A percentile compares a stretch with the other conserved stretches of the same genome.
Conservation (phyloP, 345 rosid species). For the Aquilaria yunnanensis region DNA sequence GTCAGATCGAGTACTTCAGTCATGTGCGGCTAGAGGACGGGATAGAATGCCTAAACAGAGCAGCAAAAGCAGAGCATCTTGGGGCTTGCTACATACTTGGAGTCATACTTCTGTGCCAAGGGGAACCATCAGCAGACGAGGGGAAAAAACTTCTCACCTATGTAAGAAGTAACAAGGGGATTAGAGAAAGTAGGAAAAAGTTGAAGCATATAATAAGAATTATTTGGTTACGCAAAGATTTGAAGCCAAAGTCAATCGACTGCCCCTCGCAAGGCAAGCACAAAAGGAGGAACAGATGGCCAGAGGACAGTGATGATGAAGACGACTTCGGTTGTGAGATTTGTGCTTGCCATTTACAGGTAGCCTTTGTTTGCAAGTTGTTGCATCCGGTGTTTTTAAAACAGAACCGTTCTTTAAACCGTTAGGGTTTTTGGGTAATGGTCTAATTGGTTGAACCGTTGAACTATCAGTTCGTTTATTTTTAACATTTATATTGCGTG, state of each 20-base stretch:
- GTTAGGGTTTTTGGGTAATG: no score
- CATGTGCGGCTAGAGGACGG: slow-evolving; percentile 2
- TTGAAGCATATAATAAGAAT: background rate
- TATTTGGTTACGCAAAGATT: slow-evolving; percentile 6
- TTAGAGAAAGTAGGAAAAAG: slow-evolving; percentile 7
- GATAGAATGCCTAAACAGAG: background rate
- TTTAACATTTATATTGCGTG: no score
- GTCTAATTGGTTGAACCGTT: no score
- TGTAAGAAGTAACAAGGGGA: background rate
- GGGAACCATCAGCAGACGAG: background rate
- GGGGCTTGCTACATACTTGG: slow-evolving; percentile 17
- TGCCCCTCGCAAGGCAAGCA: slow-evolving; percentile 4
- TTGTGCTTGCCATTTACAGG: slow-evolving; percentile 9
- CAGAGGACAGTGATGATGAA: background rate
- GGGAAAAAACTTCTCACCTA: slow-evolving; percentile 1
- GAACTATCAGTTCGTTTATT: no score
- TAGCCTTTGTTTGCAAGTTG: slow-evolving; percentile 4
- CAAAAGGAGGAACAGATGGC: slow-evolving; percentile 7
- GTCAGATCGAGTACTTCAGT: slow-evolving; percentile 12
- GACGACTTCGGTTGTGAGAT: slow-evolving; percentile 8
- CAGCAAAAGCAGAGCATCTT: slow-evolving; percentile 5
- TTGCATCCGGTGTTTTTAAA: background rate
- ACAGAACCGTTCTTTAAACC: no score
- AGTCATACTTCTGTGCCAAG: background rate
- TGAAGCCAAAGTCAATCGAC: background rate